These are phyloP conservation scores for Hygrophoropsis aurantiaca DNA, from an alignment of 768 basidiomycete species.

Conservation along the genomic window DNA sequence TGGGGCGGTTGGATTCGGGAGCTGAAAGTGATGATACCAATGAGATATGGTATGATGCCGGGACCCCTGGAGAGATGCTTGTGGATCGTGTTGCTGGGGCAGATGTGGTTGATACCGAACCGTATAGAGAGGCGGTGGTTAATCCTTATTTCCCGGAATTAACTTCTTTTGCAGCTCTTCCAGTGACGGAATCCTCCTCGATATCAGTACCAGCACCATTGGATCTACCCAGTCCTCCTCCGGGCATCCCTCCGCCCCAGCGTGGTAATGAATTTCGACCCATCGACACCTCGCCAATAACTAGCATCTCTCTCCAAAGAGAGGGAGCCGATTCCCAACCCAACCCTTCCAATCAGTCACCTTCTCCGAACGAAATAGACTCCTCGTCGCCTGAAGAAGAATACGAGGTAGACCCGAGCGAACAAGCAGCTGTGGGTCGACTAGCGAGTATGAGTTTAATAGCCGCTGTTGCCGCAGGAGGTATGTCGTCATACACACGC, in stretches of 20 bases:
- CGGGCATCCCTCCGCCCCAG: conserved; percentile 14
- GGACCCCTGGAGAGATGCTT: conserved; percentile 5
- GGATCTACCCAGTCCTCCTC: conserved; percentile 10
- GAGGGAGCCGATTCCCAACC: conserved; percentile 10
- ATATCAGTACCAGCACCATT: conserved; percentile 16
- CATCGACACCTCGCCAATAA: conserved; percentile 14
- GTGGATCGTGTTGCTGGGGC: conserved; percentile 14
- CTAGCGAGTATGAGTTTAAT: conserved; percentile 92
- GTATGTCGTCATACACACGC: conserved; percentile 42
- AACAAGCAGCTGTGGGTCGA: conserved; percentile 83
- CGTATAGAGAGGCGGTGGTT: conserved; percentile 14
- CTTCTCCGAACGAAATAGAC: too few species aligned
- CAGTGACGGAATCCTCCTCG: conserved; percentile 21
- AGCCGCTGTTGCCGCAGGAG: conserved; percentile 80
- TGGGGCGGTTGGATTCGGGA: conserved; percentile 66
- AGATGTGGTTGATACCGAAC: conserved; percentile 18
- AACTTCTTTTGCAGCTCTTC: conserved; percentile 28
- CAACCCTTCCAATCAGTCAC: background rate
- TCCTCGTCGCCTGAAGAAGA: conserved; percentile 25
- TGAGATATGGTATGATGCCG: conserved; percentile 32
- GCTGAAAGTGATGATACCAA: conserved; percentile 34
- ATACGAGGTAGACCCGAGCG: conserved; percentile 42
- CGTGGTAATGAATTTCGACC: conserved; percentile 10
- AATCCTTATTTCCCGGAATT: conserved; percentile 59
- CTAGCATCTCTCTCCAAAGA: conserved; percentile 11